These are phyloP conservation scores for Juncus inflexus DNA, from an alignment of 176 grass and related monocot genomes.

Conservation along the genomic window DNA sequence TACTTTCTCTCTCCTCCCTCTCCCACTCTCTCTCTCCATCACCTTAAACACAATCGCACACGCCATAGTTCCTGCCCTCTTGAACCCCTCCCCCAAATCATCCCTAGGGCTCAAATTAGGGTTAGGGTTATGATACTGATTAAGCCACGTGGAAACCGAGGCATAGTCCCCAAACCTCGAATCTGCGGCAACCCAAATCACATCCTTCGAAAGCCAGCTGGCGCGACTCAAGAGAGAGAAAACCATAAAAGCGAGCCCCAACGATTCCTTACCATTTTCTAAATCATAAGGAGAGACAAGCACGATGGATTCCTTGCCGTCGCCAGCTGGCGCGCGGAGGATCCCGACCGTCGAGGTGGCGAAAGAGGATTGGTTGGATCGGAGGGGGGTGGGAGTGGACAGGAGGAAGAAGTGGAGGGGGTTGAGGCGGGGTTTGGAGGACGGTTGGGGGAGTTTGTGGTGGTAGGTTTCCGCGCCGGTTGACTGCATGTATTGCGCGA, in stretches of 20 bases:
- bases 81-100: slow-evolving; percentile 28
- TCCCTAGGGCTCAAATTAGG: slow-evolving; percentile 16
- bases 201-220: no score
- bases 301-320: slow-evolving; percentile 54
- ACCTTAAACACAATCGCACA: slow-evolving; percentile 81
- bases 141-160: slow-evolving; percentile 85
- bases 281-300: slow-evolving; percentile 66
- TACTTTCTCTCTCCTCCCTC: slow-evolving; percentile 24
- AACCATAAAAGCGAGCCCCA: no score
- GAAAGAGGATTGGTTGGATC: background rate
- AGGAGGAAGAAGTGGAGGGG: slow-evolving; percentile 36
- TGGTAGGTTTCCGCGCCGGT: slow-evolving; percentile 60
- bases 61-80: slow-evolving; percentile 90
- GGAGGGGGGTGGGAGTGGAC: slow-evolving; percentile 55
- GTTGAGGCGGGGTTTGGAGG: slow-evolving; percentile 39
- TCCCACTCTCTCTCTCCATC: slow-evolving; percentile 12
- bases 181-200: slow-evolving; percentile 32
- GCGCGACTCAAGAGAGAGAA: slow-evolving; percentile 74
- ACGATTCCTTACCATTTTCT: no score
- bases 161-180: slow-evolving; percentile 78
- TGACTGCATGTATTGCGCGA: slow-evolving; percentile 26
- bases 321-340: slow-evolving; percentile 79
- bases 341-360: slow-evolving; percentile 50
- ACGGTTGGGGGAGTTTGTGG: slow-evolving; percentile 60
- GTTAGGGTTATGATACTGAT: slow-evolving; percentile 13